Conservation (phyloP, 1,284 basidiomycete genomes). For the Fomitopsis pinicola region DNA sequence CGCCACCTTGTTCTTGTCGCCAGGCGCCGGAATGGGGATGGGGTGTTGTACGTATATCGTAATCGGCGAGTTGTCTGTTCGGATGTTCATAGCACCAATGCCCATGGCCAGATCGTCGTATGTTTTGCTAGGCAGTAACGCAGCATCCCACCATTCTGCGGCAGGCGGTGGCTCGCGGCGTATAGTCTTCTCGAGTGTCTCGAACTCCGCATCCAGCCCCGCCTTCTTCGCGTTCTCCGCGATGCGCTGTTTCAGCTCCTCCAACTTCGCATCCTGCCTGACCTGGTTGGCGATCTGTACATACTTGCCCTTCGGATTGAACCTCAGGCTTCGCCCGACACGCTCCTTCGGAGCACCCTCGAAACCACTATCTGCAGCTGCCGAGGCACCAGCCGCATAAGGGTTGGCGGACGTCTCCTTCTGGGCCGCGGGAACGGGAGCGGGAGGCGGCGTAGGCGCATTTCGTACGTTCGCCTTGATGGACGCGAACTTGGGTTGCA, state of each 20-base stretch:
- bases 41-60: slow-evolving; percentile 95
- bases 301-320: slow-evolving; percentile 91
- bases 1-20: slow-evolving; percentile 74
- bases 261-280: slow-evolving; percentile 82
- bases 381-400: slow-evolving; percentile 53
- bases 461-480: slow-evolving; percentile 84
- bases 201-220: slow-evolving; percentile 89
- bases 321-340: slow-evolving; percentile 70
- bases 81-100: slow-evolving; percentile 55
- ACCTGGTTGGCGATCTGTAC: slow-evolving; percentile 81
- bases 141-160: slow-evolving; percentile 96
- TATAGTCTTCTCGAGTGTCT: slow-evolving; percentile 83
- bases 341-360: slow-evolving; percentile 71
- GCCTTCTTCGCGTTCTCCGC: slow-evolving; percentile 91
- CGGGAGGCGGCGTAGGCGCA: slow-evolving; percentile 59
- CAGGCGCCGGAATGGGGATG: slow-evolving; percentile 91
- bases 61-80: slow-evolving; percentile 70
- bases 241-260: slow-evolving; percentile 89
- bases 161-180: slow-evolving; percentile 85
- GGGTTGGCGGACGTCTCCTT: slow-evolving; percentile 60
- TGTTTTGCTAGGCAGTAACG: slow-evolving; percentile 74
- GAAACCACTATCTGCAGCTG: slow-evolving; percentile 54
- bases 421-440: slow-evolving; percentile 40
- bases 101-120: slow-evolving; percentile 75
- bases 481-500: slow-evolving; percentile 95